These are phyloP conservation scores for Podospora bellae-mahoneyi DNA, from an alignment of 495 filamentous ascomycete species.

Conservation along the genomic window DNA sequence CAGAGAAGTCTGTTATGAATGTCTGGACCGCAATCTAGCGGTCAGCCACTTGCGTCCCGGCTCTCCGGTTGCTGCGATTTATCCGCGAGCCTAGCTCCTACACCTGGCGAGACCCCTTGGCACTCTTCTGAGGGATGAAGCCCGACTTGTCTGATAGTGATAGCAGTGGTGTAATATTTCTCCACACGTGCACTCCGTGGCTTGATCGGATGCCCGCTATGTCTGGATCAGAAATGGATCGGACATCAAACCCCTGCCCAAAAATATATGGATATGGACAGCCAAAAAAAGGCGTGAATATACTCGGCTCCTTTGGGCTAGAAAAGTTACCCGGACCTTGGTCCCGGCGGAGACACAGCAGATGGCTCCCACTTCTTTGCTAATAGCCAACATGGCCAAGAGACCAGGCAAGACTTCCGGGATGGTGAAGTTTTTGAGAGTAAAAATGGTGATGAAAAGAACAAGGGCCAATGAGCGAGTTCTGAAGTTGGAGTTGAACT, in stretches of 20 bases:
- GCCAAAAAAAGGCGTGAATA: background rate
- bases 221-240: background rate
- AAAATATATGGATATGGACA: background rate
- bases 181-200: background rate
- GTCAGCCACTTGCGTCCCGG: slow-evolving; percentile 28
- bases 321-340: slow-evolving; percentile 4
- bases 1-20: background rate
- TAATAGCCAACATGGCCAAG: background rate
- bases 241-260: background rate
- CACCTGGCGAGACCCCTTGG: slow-evolving; percentile 15
- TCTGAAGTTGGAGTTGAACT: background rate
- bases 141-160: background rate
- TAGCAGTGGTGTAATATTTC: background rate
- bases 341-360: slow-evolving; percentile 22
- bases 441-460: background rate
- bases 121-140: background rate
- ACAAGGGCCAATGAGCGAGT: background rate
- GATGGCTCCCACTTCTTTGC: background rate
- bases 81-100: slow-evolving; percentile 25
- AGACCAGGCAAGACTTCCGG: background rate
- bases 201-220: background rate
- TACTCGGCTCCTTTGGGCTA: background rate
- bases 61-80: slow-evolving; percentile 29
- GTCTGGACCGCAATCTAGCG: slow-evolving; percentile 21
- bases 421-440: background rate